phyloP scores from a whole-genome alignment of 177 flowering plant genomes.

The Telopea speciosissima region DNA sequence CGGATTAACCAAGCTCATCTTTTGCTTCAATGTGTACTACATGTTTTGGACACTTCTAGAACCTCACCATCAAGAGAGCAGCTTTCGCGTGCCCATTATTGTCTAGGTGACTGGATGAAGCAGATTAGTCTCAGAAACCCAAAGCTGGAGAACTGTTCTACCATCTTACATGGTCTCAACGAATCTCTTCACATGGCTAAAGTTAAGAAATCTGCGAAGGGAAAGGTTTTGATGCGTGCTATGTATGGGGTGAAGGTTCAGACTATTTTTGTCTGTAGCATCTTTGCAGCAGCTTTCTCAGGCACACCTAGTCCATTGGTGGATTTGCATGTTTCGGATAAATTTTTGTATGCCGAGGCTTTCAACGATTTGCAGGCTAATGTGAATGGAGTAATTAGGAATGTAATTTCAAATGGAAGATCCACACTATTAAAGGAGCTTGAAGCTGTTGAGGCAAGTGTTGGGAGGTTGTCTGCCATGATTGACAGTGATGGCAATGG shows the following conservation, averaged over 20 bases:
- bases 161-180: slow-evolving; percentile 37
- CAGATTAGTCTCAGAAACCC: slow-evolving; percentile 47
- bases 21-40: slow-evolving; percentile 54
- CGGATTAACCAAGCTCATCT: slow-evolving; percentile 73
- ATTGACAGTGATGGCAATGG: slow-evolving; percentile 24
- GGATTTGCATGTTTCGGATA: slow-evolving; percentile 43
- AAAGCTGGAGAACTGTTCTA: slow-evolving; percentile 43
- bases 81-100: slow-evolving; percentile 35
- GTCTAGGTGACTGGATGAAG: slow-evolving; percentile 64
- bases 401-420: slow-evolving; percentile 24
- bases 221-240: slow-evolving; percentile 80
- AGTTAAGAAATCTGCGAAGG: slow-evolving; percentile 73
- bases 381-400: slow-evolving; percentile 51
- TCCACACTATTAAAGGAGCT: slow-evolving; percentile 50
- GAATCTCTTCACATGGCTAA: slow-evolving; percentile 51
- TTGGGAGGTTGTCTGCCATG: slow-evolving; percentile 40
- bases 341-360: slow-evolving; percentile 52
- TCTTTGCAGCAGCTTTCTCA: slow-evolving; percentile 59
- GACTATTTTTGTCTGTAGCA: slow-evolving; percentile 61
- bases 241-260: slow-evolving; percentile 76
- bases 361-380: slow-evolving; percentile 44
- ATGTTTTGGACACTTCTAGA: slow-evolving; percentile 30
- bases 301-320: slow-evolving; percentile 48
- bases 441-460: slow-evolving; percentile 44
- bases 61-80: slow-evolving; percentile 29